Evolutionary conservation across 768 basidiomycete species (phyloP).

Genomic region (Boletus insuetus): DNA sequence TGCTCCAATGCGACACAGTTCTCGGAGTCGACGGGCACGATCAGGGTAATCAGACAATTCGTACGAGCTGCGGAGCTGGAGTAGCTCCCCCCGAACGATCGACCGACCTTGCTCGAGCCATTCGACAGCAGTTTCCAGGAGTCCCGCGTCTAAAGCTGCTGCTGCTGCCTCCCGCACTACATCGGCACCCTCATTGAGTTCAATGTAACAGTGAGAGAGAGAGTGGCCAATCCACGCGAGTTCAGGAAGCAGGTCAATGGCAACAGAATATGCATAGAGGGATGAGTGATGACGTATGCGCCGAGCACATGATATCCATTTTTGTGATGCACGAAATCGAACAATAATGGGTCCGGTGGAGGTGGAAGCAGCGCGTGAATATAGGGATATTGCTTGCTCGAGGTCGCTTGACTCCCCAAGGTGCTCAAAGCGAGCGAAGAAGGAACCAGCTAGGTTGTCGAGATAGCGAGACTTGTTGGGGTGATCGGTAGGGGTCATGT

Average conservation of each 20-base stretch:
- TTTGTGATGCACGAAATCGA: background rate
- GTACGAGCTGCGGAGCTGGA: background rate
- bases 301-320: background rate
- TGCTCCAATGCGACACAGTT: background rate
- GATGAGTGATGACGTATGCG: background rate
- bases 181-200: background rate
- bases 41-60: slow-evolving; percentile 2
- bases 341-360: background rate
- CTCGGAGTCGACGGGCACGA: background rate
- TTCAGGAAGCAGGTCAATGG: background rate
- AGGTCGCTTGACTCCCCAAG: background rate
- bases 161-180: background rate
- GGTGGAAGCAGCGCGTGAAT: background rate
- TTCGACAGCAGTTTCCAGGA: slow-evolving; percentile 1
- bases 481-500: background rate
- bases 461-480: background rate
- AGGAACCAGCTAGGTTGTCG: background rate
- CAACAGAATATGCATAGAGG: background rate
- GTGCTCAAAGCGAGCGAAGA: background rate
- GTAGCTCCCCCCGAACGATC: background rate
- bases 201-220: background rate
- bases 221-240: background rate
- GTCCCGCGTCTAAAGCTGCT: background rate
- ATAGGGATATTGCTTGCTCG: background rate
- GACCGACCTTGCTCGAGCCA: slow-evolving; percentile 14